Base-by-base conservation (phyloP, 805 yeast genomes). In the Blastobotrys chiropterorum region DNA sequence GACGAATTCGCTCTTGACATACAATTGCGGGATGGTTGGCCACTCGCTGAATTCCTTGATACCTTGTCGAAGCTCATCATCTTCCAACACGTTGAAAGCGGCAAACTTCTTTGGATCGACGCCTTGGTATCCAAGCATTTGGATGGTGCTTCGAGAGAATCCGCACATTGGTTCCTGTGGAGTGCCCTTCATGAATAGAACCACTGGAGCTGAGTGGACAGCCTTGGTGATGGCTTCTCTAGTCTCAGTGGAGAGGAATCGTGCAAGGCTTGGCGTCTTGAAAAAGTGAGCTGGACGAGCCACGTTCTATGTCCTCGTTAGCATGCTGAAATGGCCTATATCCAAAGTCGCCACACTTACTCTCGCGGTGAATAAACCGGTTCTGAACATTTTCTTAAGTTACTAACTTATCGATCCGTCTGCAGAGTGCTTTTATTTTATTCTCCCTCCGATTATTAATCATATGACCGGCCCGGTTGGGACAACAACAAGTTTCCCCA, bases 121-220 rank as follows among this genome's bases (percentile, higher is more conserved):
- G 53, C 99, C 99, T 67, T 92, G 95, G 66, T 89, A 92, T 13
- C 99, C 98, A 54, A 94, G 77, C 48, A 90, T 79, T 66, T 88
- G 94, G 60, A 94, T 90, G 11, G 98, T 86, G 50, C 96, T 95
- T 65, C 96, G 81, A 11, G 97, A 90, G 64, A 94, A 94, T 0
- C 99, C 99, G 74, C 99, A 94, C 62, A 89, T 95, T 41, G 99
- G 99, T 54, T 86, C 90, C 63, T 92, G 95, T 15, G 99, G 99
- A 2, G 97, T 92, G 15, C 99, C 99, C 71, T 94, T 94, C 99
- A 94, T 94, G 73, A 94, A 94, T 44, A 94, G 75, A 6, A 94
- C 99, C 17, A 94, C 98, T 6, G 96, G 96, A 0, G 98, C 94
- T 5, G 95, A 83, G 3, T 71, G 73, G 21, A 94, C 85, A 1